A percentile compares a stretch with the other conserved stretches of the same genome.
Evolutionary conservation across 768 basidiomycete genomes (phyloP).

Genomic region (Serendipita vermifera): DNA sequence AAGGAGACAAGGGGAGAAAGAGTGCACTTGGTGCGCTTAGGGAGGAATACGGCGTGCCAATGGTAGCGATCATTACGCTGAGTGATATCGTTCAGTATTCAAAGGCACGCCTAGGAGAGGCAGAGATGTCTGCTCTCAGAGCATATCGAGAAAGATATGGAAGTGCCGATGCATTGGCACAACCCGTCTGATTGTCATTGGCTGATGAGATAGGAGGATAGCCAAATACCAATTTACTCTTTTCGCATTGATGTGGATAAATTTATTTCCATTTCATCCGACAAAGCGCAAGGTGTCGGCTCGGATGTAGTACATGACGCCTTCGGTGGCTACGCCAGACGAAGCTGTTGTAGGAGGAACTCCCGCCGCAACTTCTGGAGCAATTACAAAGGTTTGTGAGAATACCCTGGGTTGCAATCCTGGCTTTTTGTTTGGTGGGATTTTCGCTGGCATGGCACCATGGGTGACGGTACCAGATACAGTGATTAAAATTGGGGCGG

Average conservation of each 20-base stretch:
- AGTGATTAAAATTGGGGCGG: constrained; percentile 64
- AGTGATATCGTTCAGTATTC: constrained; percentile 38
- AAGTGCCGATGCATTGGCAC: background rate
- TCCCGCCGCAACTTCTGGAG: constrained; percentile 7
- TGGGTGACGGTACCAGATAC: constrained; percentile 60
- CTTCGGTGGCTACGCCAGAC: constrained; percentile 37
- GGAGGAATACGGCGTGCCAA: constrained; percentile 32
- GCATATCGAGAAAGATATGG: constrained; percentile 67
- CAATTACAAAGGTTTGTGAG: constrained; percentile 76
- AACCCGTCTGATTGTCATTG: no score
- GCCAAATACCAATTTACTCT: no score
- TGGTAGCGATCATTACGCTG: constrained; percentile 2
- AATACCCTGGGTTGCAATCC: constrained; percentile 78
- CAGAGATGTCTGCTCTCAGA: constrained; percentile 58
- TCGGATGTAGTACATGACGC: constrained; percentile 70
- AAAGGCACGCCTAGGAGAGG: constrained; percentile 47
- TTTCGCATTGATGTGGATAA: background rate
- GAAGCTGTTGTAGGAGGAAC: background rate
- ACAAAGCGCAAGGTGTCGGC: constrained; percentile 75
- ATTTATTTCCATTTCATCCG: constrained; percentile 31
- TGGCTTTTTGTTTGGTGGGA: constrained; percentile 25
- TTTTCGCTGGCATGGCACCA: constrained; percentile 21
- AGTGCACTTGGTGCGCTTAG: constrained; percentile 61
- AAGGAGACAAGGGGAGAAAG: constrained; percentile 54
- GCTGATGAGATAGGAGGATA: no score